A percentile compares a stretch with the other conserved stretches of the same genome.
Evolutionary conservation across 495 filamentous ascomycete genomes (phyloP).

Genomic region (Penicillium silybi): DNA sequence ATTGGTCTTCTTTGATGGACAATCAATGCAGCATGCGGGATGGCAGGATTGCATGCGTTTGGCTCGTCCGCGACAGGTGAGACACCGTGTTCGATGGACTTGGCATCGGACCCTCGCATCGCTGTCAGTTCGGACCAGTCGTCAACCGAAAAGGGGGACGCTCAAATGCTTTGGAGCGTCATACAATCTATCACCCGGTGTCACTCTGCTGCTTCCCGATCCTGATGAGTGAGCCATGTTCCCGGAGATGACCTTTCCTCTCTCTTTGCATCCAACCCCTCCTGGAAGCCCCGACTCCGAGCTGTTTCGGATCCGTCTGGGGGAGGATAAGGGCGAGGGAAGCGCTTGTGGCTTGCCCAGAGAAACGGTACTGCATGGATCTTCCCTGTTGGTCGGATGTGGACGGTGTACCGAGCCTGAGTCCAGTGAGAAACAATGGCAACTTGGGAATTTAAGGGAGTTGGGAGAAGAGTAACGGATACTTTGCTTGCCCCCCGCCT

Average conservation of each 20-base stretch:
- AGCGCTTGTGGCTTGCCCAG: conserved; percentile 3
- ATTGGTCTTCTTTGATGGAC: conserved; percentile 20
- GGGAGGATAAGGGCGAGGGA: neutral
- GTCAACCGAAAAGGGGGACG: conserved; percentile 18
- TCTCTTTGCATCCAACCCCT: neutral
- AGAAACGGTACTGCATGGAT: conserved; percentile 12
- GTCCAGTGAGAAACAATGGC: conserved; percentile 4
- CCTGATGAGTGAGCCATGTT: conserved; percentile 5
- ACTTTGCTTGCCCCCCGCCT: neutral
- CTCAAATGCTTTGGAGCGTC: conserved; percentile 13
- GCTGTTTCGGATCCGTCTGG: conserved; percentile 18
- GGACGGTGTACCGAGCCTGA: conserved; percentile 1
- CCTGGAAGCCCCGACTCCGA: conserved; percentile 18
- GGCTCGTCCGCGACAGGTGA: conserved; percentile 24
- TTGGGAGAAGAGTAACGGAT: neutral
- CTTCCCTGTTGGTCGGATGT: conserved; percentile 13
- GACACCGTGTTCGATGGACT: conserved; percentile 23
- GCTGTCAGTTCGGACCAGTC: conserved; percentile 18
- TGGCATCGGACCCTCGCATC: conserved; percentile 26
- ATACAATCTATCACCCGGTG: conserved; percentile 26
- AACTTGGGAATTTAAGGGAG: neutral
- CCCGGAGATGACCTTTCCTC: conserved; percentile 1
- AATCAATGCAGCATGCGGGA: conserved; percentile 29
- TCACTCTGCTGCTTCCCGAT: conserved; percentile 27
- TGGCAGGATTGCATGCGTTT: conserved; percentile 33